Conservation (phyloP, 164 flowering plant species). For the Brasenia schreberi region DNA sequence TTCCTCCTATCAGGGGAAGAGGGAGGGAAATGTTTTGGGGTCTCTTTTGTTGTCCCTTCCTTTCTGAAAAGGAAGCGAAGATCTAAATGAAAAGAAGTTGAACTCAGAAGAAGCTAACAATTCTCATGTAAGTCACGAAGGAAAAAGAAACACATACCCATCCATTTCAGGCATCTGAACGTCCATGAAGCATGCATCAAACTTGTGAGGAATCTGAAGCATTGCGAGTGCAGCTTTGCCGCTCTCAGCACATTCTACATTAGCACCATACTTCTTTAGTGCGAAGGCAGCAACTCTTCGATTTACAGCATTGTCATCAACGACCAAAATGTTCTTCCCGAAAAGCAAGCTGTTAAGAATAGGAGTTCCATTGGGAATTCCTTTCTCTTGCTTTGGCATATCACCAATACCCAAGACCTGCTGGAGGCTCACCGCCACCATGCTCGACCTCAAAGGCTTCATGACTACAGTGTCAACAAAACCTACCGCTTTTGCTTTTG, state of each 20-base stretch:
- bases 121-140: not conserved
- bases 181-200: conserved; percentile 98
- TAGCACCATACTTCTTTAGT: conserved; percentile 81
- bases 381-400: conserved; percentile 36
- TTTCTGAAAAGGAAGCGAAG: no score
- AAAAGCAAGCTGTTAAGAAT: conserved; percentile 37
- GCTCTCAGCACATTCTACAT: conserved; percentile 73
- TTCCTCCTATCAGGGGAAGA: no score
- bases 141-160: conserved; percentile 39
- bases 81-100: no score
- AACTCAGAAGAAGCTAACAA: no score
- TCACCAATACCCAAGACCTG: conserved; percentile 55
- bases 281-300: conserved; percentile 90
- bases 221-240: conserved; percentile 56
- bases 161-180: conserved; percentile 99
- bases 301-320: conserved; percentile 83
- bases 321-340: conserved; percentile 80
- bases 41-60: no score
- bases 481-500: conserved; percentile 60
- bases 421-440: conserved; percentile 80
- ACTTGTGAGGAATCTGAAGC: conserved; percentile 65
- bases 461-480: conserved; percentile 63
- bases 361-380: conserved; percentile 24
- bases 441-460: conserved; percentile 85
- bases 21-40: no score